Evolutionary conservation across 805 yeast species (phyloP), one percentile per base, ranked within the genome.

Genomic region (Yamadazyma kitorensis): DNA sequence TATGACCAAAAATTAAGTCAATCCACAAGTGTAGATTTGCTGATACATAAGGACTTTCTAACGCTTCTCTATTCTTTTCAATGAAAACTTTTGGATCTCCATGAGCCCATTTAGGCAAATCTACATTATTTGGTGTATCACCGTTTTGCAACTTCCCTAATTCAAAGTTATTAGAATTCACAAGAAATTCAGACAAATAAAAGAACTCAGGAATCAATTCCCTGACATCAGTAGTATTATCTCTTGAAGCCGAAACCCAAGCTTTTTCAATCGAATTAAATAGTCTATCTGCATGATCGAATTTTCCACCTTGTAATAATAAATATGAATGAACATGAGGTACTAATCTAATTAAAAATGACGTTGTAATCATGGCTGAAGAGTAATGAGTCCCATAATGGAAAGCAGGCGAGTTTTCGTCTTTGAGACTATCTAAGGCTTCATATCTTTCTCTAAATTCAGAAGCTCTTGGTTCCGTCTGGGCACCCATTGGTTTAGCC

Each of bases 321-420:
- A 86, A 57, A 49, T 83, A 86, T 0, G 94, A 81, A 34, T 83
- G 85, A 2, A 83, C 91, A 57, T 78, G 85, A 0, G 96, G 96
- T 42, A 80, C 74, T 17, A 87, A 47, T 31, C 96, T 66, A 24
- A 87, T 85, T 43, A 87, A 55, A 47, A 74, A 87, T 0, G 93
- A 82, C 0, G 94, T 73, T 2, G 86, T 95, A 51, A 87, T 86
- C 96, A 87, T 88, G 0, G 96, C 94, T 0, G 95, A 85, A 0
- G 95, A 86, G 52, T 87, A 87, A 55, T 87, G 96, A 0, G 96
- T 88, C 2, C 96, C 96, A 50, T 87, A 87, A 54, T 87, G 95
- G 56, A 87, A 87, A 0, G 95, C 85, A 0, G 88, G 87, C 0
- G 86, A 66, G 14, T 47, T 39, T 0, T 58, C 65, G 43, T 82